Evolutionary conservation across 2,329 filamentous ascomycete genomes (phyloP), one percentile per base, ranked within the genome.

Genomic region (Blastomyces gilchristii): DNA sequence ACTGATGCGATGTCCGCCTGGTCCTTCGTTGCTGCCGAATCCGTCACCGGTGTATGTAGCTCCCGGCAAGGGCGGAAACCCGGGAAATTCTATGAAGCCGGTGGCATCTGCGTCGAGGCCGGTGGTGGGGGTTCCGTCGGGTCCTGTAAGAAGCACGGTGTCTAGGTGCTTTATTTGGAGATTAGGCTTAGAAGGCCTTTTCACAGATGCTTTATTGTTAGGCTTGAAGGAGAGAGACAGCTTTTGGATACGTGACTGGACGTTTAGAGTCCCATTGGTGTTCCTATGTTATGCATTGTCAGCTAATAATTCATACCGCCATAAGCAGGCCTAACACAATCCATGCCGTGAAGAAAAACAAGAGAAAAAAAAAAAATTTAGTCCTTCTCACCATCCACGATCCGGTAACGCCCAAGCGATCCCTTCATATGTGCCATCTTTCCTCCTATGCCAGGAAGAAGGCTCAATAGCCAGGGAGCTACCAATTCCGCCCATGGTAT

Each of bases 211-310:
- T 16, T 77, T 71, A 0, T 75, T 73, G 2, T 79, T 75, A 2
- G 84, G 81, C 0, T 80, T 83, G 68, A 90, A 81, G 0, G 78
- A 80, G 58, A 90, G 76, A 59, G 77, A 71, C 71, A 89, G 86
- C 70, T 88, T 87, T 73, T 91, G 87, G 37, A 91, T 80, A 43
- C 87, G 82, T 2, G 82, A 81, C 67, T 88, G 83, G 71, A 82
- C 88, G 71, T 89, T 89, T 22, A 87, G 67, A 9, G 87, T 89
- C 54, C 86, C 87, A 68, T 89, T 77, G 0, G 87, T 89, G 70
- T 90, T 90, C 86, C 78, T 80, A 56, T 5, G 43, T 3, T 31
- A 31, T 53, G 3, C 37, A 25, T 49, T 28, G 22, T 16, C 37
- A 54, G 52, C 6, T 54, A 22, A n/a, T 37, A 37, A n/a, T 7